phyloP scores from a whole-genome alignment of 164 flowering plant genomes.

The Nymphaea thermarum region DNA sequence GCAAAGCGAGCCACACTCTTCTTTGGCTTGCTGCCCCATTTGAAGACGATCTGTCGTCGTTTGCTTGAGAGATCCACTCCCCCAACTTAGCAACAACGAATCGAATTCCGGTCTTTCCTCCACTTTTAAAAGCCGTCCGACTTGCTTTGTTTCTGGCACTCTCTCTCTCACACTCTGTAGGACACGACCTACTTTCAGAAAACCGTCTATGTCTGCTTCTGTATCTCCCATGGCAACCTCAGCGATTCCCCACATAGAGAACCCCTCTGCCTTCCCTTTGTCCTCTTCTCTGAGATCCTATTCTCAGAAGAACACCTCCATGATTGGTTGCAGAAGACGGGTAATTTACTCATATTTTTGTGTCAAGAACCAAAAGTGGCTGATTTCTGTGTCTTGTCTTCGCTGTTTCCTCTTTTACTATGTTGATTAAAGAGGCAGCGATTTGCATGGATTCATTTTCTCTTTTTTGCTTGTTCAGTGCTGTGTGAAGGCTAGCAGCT shows the following conservation, averaged over 20 bases:
- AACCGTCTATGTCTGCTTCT: not conserved
- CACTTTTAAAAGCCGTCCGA: not conserved
- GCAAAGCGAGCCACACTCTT: too few species aligned
- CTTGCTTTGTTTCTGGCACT: not conserved
- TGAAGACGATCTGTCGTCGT: too few species aligned
- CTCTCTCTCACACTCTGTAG: not conserved
- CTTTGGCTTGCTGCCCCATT: too few species aligned
- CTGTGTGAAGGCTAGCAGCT: slow-evolving; percentile 26
- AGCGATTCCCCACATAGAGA: not conserved
- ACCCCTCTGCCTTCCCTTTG: not conserved
- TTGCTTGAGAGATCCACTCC: too few species aligned
- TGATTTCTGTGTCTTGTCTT: not conserved
- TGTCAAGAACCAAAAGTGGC: not conserved
- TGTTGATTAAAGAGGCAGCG: not conserved
- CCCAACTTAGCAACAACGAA: too few species aligned
- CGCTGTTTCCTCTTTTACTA: not conserved
- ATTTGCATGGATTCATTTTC: not conserved
- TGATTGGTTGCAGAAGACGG: not conserved
- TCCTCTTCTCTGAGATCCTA: not conserved
- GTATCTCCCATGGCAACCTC: not conserved
- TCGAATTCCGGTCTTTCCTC: too few species aligned
- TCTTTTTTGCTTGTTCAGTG: not conserved
- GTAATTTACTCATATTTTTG: not conserved
- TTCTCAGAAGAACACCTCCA: not conserved
- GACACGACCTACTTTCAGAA: not conserved